phyloP scores from a whole-genome alignment of 257 asterid genomes.

The Ilex asprella region DNA sequence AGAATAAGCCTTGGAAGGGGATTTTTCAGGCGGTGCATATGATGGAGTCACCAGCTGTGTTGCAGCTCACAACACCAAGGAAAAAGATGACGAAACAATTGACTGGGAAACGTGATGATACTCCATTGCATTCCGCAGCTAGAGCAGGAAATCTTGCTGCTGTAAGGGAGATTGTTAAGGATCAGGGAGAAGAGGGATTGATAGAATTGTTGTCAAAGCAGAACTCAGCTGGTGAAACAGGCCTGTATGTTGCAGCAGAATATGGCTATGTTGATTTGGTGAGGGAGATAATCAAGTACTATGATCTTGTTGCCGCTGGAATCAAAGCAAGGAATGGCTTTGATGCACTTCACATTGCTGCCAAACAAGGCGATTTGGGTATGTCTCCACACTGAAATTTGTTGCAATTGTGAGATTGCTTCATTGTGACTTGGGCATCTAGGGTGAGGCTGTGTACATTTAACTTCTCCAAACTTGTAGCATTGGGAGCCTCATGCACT shows the following conservation, averaged over 20 bases:
- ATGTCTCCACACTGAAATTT: conserved; percentile 1
- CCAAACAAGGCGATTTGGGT: conserved; percentile 55
- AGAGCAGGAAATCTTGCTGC: conserved; percentile 34
- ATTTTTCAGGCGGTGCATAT: not conserved
- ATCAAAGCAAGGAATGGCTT: conserved; percentile 47
- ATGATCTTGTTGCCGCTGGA: conserved; percentile 39
- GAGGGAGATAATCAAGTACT: conserved; percentile 29
- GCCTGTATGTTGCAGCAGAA: conserved; percentile 41
- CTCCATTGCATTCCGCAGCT: conserved; percentile 36
- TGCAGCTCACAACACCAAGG: conserved; percentile 20
- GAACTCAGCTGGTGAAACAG: conserved; percentile 41
- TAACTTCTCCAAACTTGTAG: no score
- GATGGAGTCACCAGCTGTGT: conserved; percentile 13
- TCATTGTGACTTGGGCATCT: no score
- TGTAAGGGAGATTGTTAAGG: conserved; percentile 15
- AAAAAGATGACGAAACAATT: conserved; percentile 40
- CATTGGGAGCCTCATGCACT: no score
- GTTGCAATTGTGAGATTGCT: no score
- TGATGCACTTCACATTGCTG: conserved; percentile 49
- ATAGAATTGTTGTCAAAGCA: conserved; percentile 23
- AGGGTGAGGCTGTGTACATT: no score
- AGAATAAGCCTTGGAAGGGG: not conserved
- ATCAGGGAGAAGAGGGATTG: conserved; percentile 24
- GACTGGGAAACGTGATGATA: conserved; percentile 44
- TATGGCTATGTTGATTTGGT: conserved; percentile 38